Conservation (phyloP, 345 rosid species). For the Heritiera fomes region DNA sequence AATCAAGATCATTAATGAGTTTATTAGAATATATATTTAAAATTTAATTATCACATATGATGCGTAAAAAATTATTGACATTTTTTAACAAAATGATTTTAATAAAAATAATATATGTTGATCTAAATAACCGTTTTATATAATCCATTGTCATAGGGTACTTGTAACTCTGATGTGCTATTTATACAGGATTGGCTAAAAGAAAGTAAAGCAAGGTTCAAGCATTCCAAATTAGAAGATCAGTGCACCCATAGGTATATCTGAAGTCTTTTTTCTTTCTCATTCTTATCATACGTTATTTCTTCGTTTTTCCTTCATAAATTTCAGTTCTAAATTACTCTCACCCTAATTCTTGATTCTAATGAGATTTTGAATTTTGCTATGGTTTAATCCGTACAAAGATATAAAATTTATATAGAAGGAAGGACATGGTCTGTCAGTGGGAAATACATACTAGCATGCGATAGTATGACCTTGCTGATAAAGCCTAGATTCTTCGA, state of each 20-base stretch:
- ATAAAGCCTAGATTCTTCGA: conserved; percentile 33
- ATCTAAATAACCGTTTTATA: too few species aligned
- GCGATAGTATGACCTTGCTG: conserved; percentile 35
- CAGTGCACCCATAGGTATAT: conserved; percentile 54
- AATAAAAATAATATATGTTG: too few species aligned
- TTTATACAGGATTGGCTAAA: conserved; percentile 39
- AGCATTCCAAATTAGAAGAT: conserved; percentile 42
- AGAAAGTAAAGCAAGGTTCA: conserved; percentile 34
- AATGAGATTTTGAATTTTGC: background rate
- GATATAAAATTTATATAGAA: conserved; percentile 42
- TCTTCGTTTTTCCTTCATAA: background rate
- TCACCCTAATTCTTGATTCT: background rate
- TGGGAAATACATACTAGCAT: conserved; percentile 43
- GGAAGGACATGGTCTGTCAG: conserved; percentile 47
- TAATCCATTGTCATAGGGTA: too few species aligned
- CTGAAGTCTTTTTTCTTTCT: background rate
- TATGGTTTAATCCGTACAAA: background rate
- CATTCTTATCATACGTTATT: background rate
- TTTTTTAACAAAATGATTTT: too few species aligned
- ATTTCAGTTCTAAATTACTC: background rate
- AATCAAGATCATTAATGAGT: too few species aligned
- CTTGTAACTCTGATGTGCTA: background rate
- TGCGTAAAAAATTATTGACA: too few species aligned
- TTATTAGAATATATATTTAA: too few species aligned
- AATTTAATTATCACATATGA: too few species aligned